Percentiles rank a stretch among this genome's conserved stretches.
phyloP scores from a whole-genome alignment of 1,284 basidiomycete species.

The Melampsora abietis-canadensis region DNA sequence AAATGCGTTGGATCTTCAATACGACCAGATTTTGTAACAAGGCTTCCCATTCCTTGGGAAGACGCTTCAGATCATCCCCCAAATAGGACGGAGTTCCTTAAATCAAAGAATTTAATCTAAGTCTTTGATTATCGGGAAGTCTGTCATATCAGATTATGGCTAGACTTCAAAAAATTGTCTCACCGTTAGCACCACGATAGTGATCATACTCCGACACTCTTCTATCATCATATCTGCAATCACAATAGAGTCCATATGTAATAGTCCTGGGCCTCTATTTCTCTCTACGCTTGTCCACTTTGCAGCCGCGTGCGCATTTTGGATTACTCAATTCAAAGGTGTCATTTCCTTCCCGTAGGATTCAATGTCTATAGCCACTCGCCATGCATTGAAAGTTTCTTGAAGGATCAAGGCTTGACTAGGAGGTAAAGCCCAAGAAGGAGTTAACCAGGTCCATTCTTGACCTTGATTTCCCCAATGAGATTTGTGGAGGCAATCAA shows the following conservation, averaged over 20 bases:
- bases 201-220: constrained; percentile 29
- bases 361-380: constrained; percentile 33
- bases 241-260: constrained; percentile 29
- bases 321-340: constrained; percentile 37
- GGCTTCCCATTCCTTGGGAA: constrained; percentile 17
- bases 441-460: constrained; percentile 24
- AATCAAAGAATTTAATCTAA: neutral
- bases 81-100: constrained; percentile 38
- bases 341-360: constrained; percentile 28
- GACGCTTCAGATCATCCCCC: constrained; percentile 22
- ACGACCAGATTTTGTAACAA: constrained; percentile 20
- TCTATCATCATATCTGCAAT: constrained; percentile 27
- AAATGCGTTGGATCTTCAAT: constrained; percentile 12
- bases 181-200: constrained; percentile 27
- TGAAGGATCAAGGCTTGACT: constrained; percentile 4
- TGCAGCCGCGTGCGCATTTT: constrained; percentile 27
- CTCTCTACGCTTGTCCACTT: constrained; percentile 27
- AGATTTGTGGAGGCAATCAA: constrained; percentile 10
- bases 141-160: neutral
- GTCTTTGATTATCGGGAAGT: neutral
- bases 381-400: constrained; percentile 23
- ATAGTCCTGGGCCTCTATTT: constrained; percentile 22
- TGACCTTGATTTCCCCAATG: constrained; percentile 13
- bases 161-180: neutral
- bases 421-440: constrained; percentile 33